These are phyloP conservation scores for Leccinum subtestaceum DNA, from an alignment of 768 basidiomycete genomes.

Conservation along the genomic window DNA sequence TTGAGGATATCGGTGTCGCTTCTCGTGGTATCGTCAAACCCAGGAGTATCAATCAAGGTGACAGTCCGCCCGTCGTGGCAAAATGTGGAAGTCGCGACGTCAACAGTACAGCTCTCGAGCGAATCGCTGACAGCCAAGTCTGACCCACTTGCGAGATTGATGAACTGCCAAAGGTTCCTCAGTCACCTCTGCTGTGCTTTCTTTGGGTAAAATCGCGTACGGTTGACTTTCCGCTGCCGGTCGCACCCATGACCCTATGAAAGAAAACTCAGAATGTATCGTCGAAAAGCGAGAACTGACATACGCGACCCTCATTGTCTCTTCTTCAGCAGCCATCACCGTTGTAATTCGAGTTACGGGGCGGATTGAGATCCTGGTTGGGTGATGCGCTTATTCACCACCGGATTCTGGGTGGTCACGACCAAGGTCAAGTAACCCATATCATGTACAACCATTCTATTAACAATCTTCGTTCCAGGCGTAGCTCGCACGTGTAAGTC, in stretches of 20 bases:
- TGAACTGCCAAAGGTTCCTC: constrained; percentile 10
- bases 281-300: not conserved
- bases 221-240: constrained; percentile 25
- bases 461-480: not conserved
- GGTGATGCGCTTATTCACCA: not conserved
- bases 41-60: constrained; percentile 56
- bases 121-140: constrained; percentile 22
- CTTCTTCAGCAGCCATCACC: constrained; percentile 12
- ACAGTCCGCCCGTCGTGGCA: constrained; percentile 40
- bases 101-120: constrained; percentile 25
- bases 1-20: constrained; percentile 46
- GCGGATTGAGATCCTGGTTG: not conserved
- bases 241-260: constrained; percentile 24
- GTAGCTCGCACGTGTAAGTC: not conserved
- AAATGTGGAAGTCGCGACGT: constrained; percentile 38
- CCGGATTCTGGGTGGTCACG: not conserved
- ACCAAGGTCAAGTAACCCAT: not conserved
- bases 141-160: constrained; percentile 22
- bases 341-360: not conserved
- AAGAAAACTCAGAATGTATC: constrained; percentile 1
- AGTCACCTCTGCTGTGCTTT: not conserved
- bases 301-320: constrained; percentile 21
- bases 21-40: constrained; percentile 52
- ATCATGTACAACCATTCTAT: constrained; percentile 4
- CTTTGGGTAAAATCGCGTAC: constrained; percentile 7